phyloP scores from a whole-genome alignment of 1,139 yeast genomes.

The Candida dubliniensis region DNA sequence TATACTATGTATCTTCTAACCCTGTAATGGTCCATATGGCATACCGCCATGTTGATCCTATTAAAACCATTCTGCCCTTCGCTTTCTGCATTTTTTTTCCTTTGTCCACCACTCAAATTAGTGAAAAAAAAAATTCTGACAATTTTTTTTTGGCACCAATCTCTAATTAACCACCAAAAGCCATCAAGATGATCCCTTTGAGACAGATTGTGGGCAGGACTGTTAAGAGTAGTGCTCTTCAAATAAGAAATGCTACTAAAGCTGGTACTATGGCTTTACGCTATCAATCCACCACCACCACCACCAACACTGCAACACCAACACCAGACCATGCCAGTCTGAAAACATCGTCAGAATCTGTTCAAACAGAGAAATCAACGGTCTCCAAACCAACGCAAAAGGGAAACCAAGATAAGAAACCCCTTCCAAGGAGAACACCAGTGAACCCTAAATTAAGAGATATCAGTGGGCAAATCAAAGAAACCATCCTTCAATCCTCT shows the following conservation, averaged over 20 bases:
- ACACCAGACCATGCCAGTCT: slow-evolving; percentile 1
- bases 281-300: slow-evolving; percentile 9
- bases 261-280: neutral
- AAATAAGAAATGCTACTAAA: slow-evolving; percentile 7
- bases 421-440: neutral
- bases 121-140: neutral
- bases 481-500: slow-evolving; percentile 21
- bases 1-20: too few relatives aligned
- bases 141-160: neutral
- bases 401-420: neutral
- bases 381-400: neutral
- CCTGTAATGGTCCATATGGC: too few relatives aligned
- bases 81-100: too few relatives aligned
- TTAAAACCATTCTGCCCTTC: too few relatives aligned
- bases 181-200: slow-evolving; percentile 20
- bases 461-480: slow-evolving; percentile 32
- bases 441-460: slow-evolving; percentile 32
- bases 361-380: neutral
- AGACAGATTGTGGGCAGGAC: slow-evolving; percentile 22
- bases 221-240: slow-evolving; percentile 15
- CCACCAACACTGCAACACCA: slow-evolving; percentile 9
- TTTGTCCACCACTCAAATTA: too few relatives aligned
- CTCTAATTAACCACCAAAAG: neutral
- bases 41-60: too few relatives aligned
- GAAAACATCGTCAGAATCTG: too few relatives aligned